phyloP scores from a whole-genome alignment of 129 eudicot species.

The Ambrosia trifida region DNA sequence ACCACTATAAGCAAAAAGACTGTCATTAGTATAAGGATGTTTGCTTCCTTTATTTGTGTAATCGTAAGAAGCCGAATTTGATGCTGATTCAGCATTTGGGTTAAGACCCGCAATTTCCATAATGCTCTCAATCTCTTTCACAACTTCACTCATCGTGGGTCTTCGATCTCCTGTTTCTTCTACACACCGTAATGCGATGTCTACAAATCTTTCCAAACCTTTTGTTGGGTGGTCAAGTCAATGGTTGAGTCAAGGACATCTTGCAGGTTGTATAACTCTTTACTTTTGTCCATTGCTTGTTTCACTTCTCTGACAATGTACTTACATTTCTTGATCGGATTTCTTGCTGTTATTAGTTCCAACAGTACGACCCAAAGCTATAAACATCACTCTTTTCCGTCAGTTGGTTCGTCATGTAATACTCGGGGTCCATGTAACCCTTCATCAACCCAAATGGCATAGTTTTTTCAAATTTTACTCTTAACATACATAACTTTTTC shows the following conservation, averaged over 20 bases:
- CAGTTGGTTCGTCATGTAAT: slow-evolving; percentile 53
- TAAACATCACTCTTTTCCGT: slow-evolving; percentile 72
- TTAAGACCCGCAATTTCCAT: slow-evolving; percentile 54
- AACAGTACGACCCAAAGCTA: slow-evolving; percentile 70
- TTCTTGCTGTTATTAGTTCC: slow-evolving; percentile 62
- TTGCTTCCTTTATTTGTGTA: slow-evolving; percentile 22
- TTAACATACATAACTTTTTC: no score
- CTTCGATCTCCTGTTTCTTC: slow-evolving; percentile 52
- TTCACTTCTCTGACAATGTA: slow-evolving; percentile 73
- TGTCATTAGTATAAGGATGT: slow-evolving; percentile 52
- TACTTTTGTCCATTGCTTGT: slow-evolving; percentile 53
- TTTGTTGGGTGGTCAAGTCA: slow-evolving; percentile 27
- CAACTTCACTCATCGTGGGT: slow-evolving; percentile 75
- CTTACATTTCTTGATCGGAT: slow-evolving; percentile 65
- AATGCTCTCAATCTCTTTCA: slow-evolving; percentile 62
- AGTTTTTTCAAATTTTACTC: no score
- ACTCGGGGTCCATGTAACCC: slow-evolving; percentile 72
- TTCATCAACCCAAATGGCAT: slow-evolving; percentile 15
- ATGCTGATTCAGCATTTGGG: slow-evolving; percentile 53
- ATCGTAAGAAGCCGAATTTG: slow-evolving; percentile 44
- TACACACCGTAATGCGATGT: slow-evolving; percentile 63
- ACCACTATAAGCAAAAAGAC: slow-evolving; percentile 49
- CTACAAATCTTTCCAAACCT: slow-evolving; percentile 62
- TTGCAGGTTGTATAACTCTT: slow-evolving; percentile 49
- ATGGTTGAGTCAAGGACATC: slow-evolving; percentile 58